Base-by-base conservation (phyloP, 441 rosid genomes). In the Sinapis alba region DNA sequence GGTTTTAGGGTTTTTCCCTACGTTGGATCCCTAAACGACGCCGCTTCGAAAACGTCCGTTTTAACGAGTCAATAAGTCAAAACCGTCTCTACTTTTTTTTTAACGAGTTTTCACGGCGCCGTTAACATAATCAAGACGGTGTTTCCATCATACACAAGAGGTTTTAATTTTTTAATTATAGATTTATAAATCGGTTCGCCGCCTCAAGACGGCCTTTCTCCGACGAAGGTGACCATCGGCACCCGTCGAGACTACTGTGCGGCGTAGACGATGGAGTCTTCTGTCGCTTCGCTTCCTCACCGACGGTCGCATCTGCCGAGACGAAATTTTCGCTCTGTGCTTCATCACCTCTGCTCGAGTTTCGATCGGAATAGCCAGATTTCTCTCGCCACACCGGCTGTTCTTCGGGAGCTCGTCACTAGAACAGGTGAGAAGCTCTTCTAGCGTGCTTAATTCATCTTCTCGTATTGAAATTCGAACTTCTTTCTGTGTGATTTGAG, bases 311-410 rank as follows among this genome's bases (percentile, higher is more conserved):
- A 77, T 74, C 85, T 85, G 45, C 74, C 74, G 84, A 86, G 83
- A 72, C 77, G 80, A 68, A 86, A 88, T 50, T 83, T 81, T 72
- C 82, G 69, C 32, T 79, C 86, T 76, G 73, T 90, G 12, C 67
- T 88, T 57, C 84, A 82, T 50, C 78, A 83, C 56, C 76, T 94
- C 53, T 45, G 90, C 71, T 83, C 97, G 6, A 79, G 79, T 18
- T 87, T 86, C 87, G 78, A 82, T 65, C 83, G 81, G 6, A 79
- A 85, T 27, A 83, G 85, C 41, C 80, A 67, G 1, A 73, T 85
- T n/a, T 82, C 87, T 18, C 79, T 81, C 70, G 67, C 85, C 47
- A 75, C 88, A 18, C 87, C 77, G 27, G 64, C 56, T 71, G 70
- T 74, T 57, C 77, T 85, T 30, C 86, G 53, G 57, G 75, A 78